These are phyloP conservation scores for Aspergillus olivimuriae DNA, from an alignment of 495 filamentous ascomycete genomes.

Conservation along the genomic window DNA sequence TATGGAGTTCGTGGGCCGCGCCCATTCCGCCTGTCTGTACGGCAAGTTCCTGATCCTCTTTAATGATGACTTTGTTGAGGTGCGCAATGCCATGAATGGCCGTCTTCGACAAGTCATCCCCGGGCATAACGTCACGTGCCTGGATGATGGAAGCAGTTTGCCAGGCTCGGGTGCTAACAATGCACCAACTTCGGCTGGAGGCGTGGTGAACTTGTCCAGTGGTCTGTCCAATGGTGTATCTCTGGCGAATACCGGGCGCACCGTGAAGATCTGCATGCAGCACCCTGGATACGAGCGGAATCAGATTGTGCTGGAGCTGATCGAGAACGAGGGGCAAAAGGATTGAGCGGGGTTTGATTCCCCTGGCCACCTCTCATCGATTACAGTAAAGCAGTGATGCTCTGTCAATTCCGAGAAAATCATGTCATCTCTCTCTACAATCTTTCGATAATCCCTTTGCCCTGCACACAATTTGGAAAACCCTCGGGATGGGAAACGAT, in stretches of 20 bases:
- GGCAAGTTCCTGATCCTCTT: constrained; percentile 67
- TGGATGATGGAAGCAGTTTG: constrained; percentile 73
- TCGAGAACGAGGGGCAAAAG: constrained; percentile 89
- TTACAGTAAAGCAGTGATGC: no score
- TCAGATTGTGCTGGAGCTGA: constrained; percentile 85
- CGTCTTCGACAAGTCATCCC: constrained; percentile 89
- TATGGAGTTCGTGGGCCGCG: constrained; percentile 94
- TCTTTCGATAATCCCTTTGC: neutral
- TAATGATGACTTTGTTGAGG: constrained; percentile 91
- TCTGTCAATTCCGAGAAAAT: no score
- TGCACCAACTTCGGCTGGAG: constrained; percentile 21
- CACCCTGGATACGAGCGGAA: constrained; percentile 77
- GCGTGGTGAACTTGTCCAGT: constrained; percentile 20
- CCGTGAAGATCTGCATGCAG: constrained; percentile 90
- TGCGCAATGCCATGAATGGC: constrained; percentile 94
- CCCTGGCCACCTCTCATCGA: neutral
- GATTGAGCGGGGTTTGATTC: constrained; percentile 38
- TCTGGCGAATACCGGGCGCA: constrained; percentile 35
- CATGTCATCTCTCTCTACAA: neutral
- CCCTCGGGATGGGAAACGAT: no score
- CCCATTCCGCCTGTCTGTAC: constrained; percentile 78
- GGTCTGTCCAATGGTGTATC: constrained; percentile 29
- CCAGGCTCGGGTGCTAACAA: constrained; percentile 29
- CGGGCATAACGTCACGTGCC: constrained; percentile 74
- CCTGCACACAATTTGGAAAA: no score